A percentile compares a stretch with the other conserved stretches of the same genome.
phyloP scores from a whole-genome alignment of 441 rosid genomes.

The Euphorbia neoarborescens region DNA sequence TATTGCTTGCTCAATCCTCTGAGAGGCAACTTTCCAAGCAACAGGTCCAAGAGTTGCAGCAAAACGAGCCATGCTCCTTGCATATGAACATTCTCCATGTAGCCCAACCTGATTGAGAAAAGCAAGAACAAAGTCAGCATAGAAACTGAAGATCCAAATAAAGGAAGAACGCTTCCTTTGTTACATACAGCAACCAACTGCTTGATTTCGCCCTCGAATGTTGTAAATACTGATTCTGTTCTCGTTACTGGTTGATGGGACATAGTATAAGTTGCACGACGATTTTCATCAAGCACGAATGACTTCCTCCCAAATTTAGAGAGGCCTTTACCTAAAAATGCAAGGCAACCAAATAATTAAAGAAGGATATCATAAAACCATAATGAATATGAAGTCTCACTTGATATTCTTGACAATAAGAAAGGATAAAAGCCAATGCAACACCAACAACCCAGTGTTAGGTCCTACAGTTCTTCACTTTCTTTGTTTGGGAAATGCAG shows the following conservation, averaged over 20 bases:
- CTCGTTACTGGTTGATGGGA: conserved; percentile 41
- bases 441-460: conserved; percentile 6
- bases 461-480: background rate
- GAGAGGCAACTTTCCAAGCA: conserved; percentile 77
- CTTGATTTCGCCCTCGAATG: conserved; percentile 79
- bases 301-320: conserved; percentile 56
- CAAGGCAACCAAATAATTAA: conserved; percentile 11
- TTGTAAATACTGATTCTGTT: conserved; percentile 66
- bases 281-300: conserved; percentile 56
- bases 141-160: conserved; percentile 3
- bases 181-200: conserved; percentile 79
- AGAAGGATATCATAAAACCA: conserved; percentile 1
- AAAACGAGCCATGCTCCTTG: conserved; percentile 92
- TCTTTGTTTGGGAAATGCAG: background rate
- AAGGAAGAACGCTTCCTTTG: conserved; percentile 7
- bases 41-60: conserved; percentile 81
- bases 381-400: background rate
- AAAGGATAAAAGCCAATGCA: background rate
- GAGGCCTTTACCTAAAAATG: conserved; percentile 46
- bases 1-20: conserved; percentile 68
- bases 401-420: background rate
- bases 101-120: conserved; percentile 65
- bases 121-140: conserved; percentile 9
- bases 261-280: conserved; percentile 55
- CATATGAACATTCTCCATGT: conserved; percentile 76